These are phyloP conservation scores for Noccaea caerulescens DNA, from an alignment of 345 rosid species.

Conservation along the genomic window DNA sequence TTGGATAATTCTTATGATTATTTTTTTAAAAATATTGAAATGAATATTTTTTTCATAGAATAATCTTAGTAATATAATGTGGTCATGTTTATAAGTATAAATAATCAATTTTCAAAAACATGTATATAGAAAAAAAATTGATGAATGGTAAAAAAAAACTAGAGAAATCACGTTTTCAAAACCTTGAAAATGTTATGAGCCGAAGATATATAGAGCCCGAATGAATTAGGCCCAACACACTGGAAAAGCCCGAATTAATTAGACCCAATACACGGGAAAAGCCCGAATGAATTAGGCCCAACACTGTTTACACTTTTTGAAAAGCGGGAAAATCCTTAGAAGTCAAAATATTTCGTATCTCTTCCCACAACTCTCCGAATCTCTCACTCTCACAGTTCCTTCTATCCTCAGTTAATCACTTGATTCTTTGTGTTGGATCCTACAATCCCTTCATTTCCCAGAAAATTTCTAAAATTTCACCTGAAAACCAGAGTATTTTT, in stretches of 20 bases:
- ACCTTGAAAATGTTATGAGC: too few species aligned
- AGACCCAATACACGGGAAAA: slow-evolving; percentile 13
- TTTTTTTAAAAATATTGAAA: too few species aligned
- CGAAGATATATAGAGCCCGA: too few species aligned
- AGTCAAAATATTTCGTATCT: slow-evolving; percentile 28
- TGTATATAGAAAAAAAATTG: too few species aligned
- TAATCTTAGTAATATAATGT: too few species aligned
- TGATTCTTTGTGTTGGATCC: slow-evolving; percentile 9
- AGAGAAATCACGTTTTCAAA: too few species aligned
- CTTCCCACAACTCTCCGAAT: slow-evolving; percentile 4
- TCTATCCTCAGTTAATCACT: slow-evolving; percentile 7
- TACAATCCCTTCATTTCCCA: background rate
- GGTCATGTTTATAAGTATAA: too few species aligned
- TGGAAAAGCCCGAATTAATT: slow-evolving; percentile 6
- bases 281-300: slow-evolving; percentile 28
- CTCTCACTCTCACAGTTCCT: slow-evolving; percentile 19
- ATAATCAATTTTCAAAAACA: too few species aligned
- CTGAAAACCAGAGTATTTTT: background rate
- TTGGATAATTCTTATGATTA: too few species aligned
- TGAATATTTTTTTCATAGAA: too few species aligned
- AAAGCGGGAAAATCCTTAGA: slow-evolving; percentile 38
- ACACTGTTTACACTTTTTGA: slow-evolving; percentile 10
- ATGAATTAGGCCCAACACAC: slow-evolving; percentile 16
- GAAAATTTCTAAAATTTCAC: slow-evolving; percentile 4
- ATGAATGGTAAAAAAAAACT: too few species aligned